phyloP scores from a whole-genome alignment of 1,284 basidiomycete genomes.

The Mycosarcoma maydis region DNA sequence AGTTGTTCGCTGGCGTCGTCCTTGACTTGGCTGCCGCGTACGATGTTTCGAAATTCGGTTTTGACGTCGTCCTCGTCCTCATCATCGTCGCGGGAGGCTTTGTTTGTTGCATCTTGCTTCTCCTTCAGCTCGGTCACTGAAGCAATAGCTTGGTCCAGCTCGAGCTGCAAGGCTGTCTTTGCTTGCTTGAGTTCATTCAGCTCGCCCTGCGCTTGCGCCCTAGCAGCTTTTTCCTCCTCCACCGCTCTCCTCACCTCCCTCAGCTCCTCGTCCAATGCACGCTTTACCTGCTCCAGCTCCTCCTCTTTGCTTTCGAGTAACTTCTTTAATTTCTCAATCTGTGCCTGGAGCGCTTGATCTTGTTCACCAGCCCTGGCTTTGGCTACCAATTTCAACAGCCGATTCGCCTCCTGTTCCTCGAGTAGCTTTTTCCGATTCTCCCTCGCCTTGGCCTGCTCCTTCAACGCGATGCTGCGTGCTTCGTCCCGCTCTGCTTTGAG shows the following conservation, averaged over 20 bases:
- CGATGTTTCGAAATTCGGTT: slow-evolving; percentile 33
- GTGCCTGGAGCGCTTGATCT: slow-evolving; percentile 13
- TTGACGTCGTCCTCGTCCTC: slow-evolving; percentile 37
- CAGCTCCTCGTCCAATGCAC: slow-evolving; percentile 20
- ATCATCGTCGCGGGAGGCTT: slow-evolving; percentile 4
- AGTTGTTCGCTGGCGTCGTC: not conserved
- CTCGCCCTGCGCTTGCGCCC: not conserved
- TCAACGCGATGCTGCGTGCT: slow-evolving; percentile 36
- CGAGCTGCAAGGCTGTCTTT: not conserved
- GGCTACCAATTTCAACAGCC: slow-evolving; percentile 43
- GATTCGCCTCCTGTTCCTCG: slow-evolving; percentile 49
- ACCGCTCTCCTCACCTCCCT: slow-evolving; percentile 6
- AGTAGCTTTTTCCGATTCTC: slow-evolving; percentile 24
- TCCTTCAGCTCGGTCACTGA: slow-evolving; percentile 14
- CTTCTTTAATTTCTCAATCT: slow-evolving; percentile 38
- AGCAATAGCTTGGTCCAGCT: slow-evolving; percentile 5
- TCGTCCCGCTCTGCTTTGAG: slow-evolving; percentile 49
- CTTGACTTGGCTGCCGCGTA: slow-evolving; percentile 10
- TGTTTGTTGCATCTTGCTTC: slow-evolving; percentile 5
- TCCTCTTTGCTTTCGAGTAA: slow-evolving; percentile 23
- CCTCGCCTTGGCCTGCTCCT: slow-evolving; percentile 40
- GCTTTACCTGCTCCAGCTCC: slow-evolving; percentile 9
- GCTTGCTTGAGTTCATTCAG: not conserved
- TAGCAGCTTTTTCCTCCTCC: slow-evolving; percentile 7
- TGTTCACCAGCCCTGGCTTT: slow-evolving; percentile 34